A percentile compares a stretch with the other conserved stretches of the same genome.
Conservation (phyloP, 2,329 filamentous ascomycete species). For the Aspergillus sp. region DNA sequence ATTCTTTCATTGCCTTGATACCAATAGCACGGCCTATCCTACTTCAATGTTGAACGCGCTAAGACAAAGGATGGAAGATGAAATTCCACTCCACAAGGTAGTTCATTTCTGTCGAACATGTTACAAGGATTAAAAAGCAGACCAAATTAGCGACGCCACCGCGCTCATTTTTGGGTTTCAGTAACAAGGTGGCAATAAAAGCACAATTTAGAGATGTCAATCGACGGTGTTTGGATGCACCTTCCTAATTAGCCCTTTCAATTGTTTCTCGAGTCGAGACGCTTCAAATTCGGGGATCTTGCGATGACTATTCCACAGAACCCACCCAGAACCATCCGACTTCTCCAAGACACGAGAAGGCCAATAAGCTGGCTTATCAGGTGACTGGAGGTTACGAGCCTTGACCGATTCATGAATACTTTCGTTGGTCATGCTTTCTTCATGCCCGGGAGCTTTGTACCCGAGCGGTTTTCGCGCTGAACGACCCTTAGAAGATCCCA, state of each 20-base stretch:
- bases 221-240: background rate
- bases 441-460: background rate
- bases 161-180: background rate
- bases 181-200: background rate
- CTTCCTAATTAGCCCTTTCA: background rate
- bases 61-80: background rate
- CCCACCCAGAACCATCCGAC: background rate
- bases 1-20: background rate
- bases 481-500: background rate
- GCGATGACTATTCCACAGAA: background rate
- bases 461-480: conserved; percentile 1
- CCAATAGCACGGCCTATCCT: background rate
- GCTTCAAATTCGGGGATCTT: background rate
- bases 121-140: background rate
- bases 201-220: background rate
- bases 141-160: background rate
- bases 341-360: background rate
- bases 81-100: background rate
- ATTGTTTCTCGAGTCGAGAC: background rate
- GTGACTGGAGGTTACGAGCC: background rate
- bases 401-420: conserved; percentile 1
- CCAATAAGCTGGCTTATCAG: background rate
- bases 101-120: background rate
- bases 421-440: conserved; percentile 1
- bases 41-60: background rate